phyloP scores from a whole-genome alignment of 2,329 filamentous ascomycete genomes.

The Chaetomium strumarium region DNA sequence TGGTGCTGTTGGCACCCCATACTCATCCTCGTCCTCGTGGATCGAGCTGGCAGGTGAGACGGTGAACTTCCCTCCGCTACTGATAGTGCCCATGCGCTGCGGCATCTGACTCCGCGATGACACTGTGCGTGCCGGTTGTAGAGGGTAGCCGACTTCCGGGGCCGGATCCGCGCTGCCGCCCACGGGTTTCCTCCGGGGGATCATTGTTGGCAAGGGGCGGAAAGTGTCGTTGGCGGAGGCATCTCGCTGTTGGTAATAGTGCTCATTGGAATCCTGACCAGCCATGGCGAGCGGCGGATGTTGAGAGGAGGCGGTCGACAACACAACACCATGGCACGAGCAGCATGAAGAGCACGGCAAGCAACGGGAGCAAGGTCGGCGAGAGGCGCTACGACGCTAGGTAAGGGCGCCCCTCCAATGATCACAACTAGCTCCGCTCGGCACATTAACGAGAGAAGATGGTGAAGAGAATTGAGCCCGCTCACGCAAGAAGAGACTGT shows the following conservation, averaged over 20 bases:
- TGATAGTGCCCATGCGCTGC: constrained; percentile 17
- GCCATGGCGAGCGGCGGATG: constrained; percentile 8
- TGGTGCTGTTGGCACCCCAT: not conserved
- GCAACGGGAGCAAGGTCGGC: not conserved
- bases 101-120: not conserved
- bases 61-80: constrained; percentile 13
- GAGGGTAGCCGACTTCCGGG: not conserved
- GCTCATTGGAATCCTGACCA: constrained; percentile 5
- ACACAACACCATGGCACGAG: not conserved
- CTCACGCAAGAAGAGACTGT: not conserved
- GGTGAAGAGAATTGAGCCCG: too few relatives aligned
- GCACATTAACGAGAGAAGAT: too few relatives aligned
- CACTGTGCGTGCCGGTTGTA: not conserved
- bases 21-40: constrained; percentile 10
- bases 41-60: constrained; percentile 24
- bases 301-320: not conserved
- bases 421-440: too few relatives aligned
- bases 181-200: not conserved
- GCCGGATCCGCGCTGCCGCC: not conserved
- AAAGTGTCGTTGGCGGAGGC: not conserved
- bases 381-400: not conserved
- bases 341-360: not conserved
- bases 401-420: not conserved
- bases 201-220: not conserved
- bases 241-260: constrained; percentile 1